Conservation (phyloP, 805 yeast genomes). For the Suhomyces sp. region DNA sequence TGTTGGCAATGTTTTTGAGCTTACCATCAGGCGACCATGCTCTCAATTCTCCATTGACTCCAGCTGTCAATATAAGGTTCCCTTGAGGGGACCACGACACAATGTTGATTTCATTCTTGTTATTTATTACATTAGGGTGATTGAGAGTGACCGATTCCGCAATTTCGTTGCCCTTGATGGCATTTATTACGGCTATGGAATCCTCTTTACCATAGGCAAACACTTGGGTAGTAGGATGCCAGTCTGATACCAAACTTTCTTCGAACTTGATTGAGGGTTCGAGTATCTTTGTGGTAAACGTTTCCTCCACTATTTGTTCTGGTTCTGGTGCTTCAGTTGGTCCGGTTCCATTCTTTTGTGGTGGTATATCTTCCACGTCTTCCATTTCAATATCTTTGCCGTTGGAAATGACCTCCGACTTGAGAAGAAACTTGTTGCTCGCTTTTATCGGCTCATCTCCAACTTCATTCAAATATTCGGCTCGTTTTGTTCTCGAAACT, state of each 20-base stretch:
- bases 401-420: background rate
- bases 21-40: conserved; percentile 78
- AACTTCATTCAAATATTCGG: conserved; percentile 6
- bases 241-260: conserved; percentile 47
- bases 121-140: conserved; percentile 26
- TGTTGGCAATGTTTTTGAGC: conserved; percentile 47
- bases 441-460: background rate
- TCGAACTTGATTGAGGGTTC: conserved; percentile 38
- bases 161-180: conserved; percentile 27
- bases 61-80: conserved; percentile 57
- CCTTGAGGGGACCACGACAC: conserved; percentile 71
- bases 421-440: background rate
- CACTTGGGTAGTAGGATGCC: conserved; percentile 55
- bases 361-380: background rate
- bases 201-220: conserved; percentile 57
- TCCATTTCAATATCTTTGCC: background rate
- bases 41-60: conserved; percentile 69
- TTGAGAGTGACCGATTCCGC: conserved; percentile 29
- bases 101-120: conserved; percentile 27
- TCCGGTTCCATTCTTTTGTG: background rate
- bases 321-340: background rate
- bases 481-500: too few relatives aligned
- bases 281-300: conserved; percentile 32
- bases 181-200: conserved; percentile 47
- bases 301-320: background rate